These are phyloP conservation scores for Mycena epipterygia DNA, from an alignment of 768 basidiomycete species.

Conservation along the genomic window DNA sequence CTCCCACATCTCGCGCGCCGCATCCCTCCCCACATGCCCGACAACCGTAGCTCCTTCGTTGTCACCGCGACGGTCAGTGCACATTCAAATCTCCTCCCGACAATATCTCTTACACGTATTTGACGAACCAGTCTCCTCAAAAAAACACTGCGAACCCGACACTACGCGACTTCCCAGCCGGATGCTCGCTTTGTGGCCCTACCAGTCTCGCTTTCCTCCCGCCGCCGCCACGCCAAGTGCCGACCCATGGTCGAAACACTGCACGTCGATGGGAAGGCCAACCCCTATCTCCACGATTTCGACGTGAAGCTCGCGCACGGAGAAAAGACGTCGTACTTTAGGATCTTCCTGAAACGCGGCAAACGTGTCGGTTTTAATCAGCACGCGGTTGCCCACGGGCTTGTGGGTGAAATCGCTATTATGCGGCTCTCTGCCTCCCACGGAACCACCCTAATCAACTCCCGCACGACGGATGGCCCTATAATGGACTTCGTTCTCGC, in stretches of 20 bases:
- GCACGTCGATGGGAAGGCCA: background rate
- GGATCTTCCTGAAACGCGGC: background rate
- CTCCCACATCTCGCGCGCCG: background rate
- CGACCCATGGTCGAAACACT: background rate
- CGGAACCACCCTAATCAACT: background rate
- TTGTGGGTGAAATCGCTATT: background rate
- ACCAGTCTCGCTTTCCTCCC: background rate
- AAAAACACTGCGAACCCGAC: background rate
- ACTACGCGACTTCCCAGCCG: background rate
- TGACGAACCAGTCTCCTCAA: background rate
- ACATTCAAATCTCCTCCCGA: background rate
- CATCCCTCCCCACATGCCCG: background rate
- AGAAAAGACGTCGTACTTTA: background rate
- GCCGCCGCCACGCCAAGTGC: slow-evolving; percentile 7
- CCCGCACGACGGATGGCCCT: too few species aligned
- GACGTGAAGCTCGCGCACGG: slow-evolving; percentile 2
- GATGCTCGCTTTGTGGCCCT: background rate
- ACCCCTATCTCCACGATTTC: slow-evolving; percentile 4
- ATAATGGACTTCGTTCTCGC: slow-evolving; percentile 1
- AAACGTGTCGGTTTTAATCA: background rate
- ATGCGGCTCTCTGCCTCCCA: background rate
- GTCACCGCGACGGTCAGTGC: background rate
- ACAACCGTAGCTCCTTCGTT: background rate
- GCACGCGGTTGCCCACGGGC: background rate
- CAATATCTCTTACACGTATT: background rate